phyloP scores from a whole-genome alignment of 805 yeast genomes.

The Lipomyces spencermartinsiae region DNA sequence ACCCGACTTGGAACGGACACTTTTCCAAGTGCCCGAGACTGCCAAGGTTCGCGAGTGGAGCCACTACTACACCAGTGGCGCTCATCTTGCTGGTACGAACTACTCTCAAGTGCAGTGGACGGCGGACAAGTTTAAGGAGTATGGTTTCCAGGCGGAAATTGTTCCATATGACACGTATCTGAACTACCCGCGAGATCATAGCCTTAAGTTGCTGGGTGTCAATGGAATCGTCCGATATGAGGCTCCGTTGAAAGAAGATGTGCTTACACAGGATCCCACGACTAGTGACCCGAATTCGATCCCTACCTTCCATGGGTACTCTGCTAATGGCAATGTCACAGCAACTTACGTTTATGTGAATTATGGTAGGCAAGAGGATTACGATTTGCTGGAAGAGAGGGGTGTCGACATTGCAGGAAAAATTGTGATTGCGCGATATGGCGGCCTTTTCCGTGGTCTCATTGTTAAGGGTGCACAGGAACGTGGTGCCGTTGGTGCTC shows the following conservation, averaged over 20 bases:
- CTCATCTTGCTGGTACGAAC: conserved; percentile 49
- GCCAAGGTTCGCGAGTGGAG: conserved; percentile 58
- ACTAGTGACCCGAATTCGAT: conserved; percentile 55
- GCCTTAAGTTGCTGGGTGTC: conserved; percentile 53
- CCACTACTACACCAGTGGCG: conserved; percentile 44
- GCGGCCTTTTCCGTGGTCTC: conserved; percentile 70
- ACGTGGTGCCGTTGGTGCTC: conserved; percentile 68
- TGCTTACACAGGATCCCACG: conserved; percentile 59
- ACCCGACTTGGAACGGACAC: conserved; percentile 71
- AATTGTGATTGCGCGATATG: conserved; percentile 72
- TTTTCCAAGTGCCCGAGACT: conserved; percentile 51
- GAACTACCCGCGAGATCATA: conserved; percentile 65
- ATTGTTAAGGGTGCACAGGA: conserved; percentile 80
- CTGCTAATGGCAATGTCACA: conserved; percentile 77
- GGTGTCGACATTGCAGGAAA: conserved; percentile 62
- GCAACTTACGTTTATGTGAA: conserved; percentile 70
- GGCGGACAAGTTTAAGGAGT: conserved; percentile 60
- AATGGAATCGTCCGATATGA: conserved; percentile 50
- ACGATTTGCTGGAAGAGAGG: conserved; percentile 52
- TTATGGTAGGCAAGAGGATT: conserved; percentile 70
- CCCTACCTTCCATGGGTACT: conserved; percentile 79
- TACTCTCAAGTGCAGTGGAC: conserved; percentile 60
- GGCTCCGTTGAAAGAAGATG: conserved; percentile 63
- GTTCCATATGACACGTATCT: conserved; percentile 68
- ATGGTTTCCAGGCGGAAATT: conserved; percentile 60